A percentile compares a stretch with the other conserved stretches of the same genome.
These are phyloP conservation scores for Dothideomycetes sp. DNA, from an alignment of 2,329 filamentous ascomycete genomes.

Conservation along the genomic window DNA sequence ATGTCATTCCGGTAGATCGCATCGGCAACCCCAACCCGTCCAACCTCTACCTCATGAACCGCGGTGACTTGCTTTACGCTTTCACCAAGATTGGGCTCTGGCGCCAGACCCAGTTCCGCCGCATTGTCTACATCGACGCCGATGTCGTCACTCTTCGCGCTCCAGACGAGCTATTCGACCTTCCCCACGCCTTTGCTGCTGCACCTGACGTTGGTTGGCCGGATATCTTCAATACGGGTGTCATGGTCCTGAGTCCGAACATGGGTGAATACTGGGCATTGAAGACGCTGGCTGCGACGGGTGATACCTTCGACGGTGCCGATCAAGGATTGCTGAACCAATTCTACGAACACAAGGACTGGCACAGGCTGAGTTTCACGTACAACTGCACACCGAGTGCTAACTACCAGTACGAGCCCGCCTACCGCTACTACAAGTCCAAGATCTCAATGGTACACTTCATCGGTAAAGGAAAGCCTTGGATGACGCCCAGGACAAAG, in stretches of 20 bases:
- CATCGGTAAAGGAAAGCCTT: constrained; percentile 85
- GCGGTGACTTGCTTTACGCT: constrained; percentile 77
- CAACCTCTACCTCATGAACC: constrained; percentile 86
- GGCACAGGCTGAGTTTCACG: constrained; percentile 81
- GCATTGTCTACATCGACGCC: constrained; percentile 89
- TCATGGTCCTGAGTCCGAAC: constrained; percentile 84
- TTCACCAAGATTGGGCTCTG: constrained; percentile 96
- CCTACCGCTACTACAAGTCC: constrained; percentile 84
- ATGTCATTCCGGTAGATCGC: constrained; percentile 72
- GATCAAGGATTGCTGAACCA: constrained; percentile 94
- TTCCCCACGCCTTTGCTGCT: constrained; percentile 52
- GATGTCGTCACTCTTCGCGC: constrained; percentile 86
- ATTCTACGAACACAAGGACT: constrained; percentile 68
- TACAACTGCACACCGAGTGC: constrained; percentile 97
- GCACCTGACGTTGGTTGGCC: constrained; percentile 97
- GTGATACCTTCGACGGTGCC: constrained; percentile 91
- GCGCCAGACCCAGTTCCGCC: constrained; percentile 80
- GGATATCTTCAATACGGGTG: constrained; percentile 94
- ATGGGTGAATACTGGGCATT: constrained; percentile 81
- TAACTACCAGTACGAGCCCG: constrained; percentile 94
- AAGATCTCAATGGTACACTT: constrained; percentile 89
- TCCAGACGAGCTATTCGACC: constrained; percentile 81
- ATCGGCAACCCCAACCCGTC: constrained; percentile 66
- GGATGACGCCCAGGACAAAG: constrained; percentile 36
- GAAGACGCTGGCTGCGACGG: constrained; percentile 68